Evolutionary conservation across 2,329 filamentous ascomycete genomes (phyloP).

Genomic region (Trichoderma gracile): DNA sequence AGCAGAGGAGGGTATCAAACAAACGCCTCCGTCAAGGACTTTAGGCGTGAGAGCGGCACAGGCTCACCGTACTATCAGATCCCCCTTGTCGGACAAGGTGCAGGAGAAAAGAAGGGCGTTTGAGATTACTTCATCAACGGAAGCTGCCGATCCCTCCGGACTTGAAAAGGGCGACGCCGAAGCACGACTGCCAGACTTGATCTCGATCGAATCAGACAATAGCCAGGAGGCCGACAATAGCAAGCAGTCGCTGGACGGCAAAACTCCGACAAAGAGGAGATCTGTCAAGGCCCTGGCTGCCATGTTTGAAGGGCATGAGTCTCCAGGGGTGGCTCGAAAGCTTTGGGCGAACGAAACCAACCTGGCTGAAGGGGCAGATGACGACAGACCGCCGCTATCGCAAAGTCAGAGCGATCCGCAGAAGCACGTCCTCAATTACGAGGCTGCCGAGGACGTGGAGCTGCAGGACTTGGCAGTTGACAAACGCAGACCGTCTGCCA

Average conservation of each 20-base stretch:
- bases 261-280: constrained; percentile 33
- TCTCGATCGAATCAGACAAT: constrained; percentile 5
- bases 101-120: constrained; percentile 2
- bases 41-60: background rate
- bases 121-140: background rate
- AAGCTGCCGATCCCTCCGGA: background rate
- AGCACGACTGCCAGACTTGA: background rate
- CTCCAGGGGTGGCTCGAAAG: background rate
- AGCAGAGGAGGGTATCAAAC: background rate
- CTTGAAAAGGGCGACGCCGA: background rate
- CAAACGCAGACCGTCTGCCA: background rate
- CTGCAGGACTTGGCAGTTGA: background rate
- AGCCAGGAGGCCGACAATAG: background rate
- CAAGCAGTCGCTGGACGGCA: constrained; percentile 19
- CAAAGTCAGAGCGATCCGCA: background rate
- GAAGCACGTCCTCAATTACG: background rate
- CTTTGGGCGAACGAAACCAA: background rate
- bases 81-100: constrained; percentile 3
- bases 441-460: background rate
- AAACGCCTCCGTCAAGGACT: background rate
- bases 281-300: constrained; percentile 55
- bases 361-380: background rate
- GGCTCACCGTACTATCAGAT: background rate
- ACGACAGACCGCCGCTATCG: background rate
- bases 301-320: constrained; percentile 46